Evolutionary conservation across 1,139 yeast genomes (phyloP).

Genomic region (Geotrichum bryndzae): DNA sequence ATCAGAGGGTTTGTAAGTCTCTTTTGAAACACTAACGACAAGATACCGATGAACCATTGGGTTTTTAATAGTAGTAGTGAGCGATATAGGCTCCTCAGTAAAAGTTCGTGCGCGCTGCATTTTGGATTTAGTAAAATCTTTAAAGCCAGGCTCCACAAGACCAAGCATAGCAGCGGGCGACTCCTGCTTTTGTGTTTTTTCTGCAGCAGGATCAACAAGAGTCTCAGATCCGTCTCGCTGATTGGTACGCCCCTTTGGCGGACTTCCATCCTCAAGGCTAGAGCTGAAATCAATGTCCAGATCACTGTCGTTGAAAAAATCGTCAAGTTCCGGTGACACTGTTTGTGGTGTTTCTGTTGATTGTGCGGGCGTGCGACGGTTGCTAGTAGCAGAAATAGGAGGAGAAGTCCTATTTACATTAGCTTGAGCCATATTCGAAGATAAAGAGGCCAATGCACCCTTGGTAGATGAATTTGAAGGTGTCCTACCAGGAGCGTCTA

Average conservation of each 20-base stretch:
- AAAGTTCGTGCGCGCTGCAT: slow-evolving; percentile 9
- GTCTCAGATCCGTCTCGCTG: background rate
- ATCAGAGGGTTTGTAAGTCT: background rate
- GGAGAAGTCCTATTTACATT: background rate
- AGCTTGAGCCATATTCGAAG: background rate
- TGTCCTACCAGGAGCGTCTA: background rate
- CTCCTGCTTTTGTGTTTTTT: background rate
- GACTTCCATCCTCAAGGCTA: slow-evolving; percentile 1
- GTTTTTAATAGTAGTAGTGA: slow-evolving; percentile 3
- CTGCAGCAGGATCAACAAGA: background rate
- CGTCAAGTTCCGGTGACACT: background rate
- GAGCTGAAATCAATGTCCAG: slow-evolving; percentile 10
- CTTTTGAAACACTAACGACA: background rate
- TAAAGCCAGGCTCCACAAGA: background rate
- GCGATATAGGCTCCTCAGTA: slow-evolving; percentile 3
- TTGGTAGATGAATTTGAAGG: background rate
- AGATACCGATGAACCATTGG: slow-evolving; percentile 12
- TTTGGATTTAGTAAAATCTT: slow-evolving; percentile 4
- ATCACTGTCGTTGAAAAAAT: slow-evolving; percentile 1
- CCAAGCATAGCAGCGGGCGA: background rate
- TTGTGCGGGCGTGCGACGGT: background rate
- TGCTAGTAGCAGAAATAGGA: background rate
- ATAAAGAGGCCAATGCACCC: background rate
- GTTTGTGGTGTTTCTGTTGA: background rate
- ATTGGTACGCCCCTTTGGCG: background rate